Evolutionary conservation across 2,329 filamentous ascomycete genomes (phyloP).

Genomic region (Cercospora zeina): DNA sequence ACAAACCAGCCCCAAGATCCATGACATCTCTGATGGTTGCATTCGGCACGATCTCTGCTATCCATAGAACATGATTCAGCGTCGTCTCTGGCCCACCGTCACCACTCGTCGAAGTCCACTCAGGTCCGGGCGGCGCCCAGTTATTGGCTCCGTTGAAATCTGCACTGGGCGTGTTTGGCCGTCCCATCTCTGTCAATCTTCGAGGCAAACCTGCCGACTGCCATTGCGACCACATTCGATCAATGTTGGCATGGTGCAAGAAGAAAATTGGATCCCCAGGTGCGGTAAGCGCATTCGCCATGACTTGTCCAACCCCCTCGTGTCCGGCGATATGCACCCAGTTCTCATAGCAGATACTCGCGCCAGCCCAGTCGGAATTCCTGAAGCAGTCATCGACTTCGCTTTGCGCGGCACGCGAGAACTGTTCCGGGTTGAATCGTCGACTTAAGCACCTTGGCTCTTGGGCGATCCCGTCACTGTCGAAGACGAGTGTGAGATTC

Average conservation of each 20-base stretch:
- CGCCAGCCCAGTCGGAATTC: constrained; percentile 21
- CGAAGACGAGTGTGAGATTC: constrained; percentile 23
- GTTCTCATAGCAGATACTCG: constrained; percentile 27
- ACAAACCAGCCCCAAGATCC: constrained; percentile 21
- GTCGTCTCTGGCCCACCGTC: constrained; percentile 27
- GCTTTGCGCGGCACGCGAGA: constrained; percentile 20
- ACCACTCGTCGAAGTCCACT: constrained; percentile 27
- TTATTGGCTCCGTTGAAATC: constrained; percentile 26
- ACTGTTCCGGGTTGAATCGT: constrained; percentile 20
- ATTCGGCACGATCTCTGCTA: constrained; percentile 29
- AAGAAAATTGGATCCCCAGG: constrained; percentile 32
- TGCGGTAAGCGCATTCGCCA: constrained; percentile 29
- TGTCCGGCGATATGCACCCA: constrained; percentile 28
- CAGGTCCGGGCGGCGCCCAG: constrained; percentile 27
- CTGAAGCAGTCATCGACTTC: constrained; percentile 26
- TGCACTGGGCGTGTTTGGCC: constrained; percentile 25
- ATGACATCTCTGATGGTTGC: constrained; percentile 28
- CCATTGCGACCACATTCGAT: constrained; percentile 30
- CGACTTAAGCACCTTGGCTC: constrained; percentile 22
- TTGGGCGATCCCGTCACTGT: constrained; percentile 14
- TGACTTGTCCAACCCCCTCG: constrained; percentile 27
- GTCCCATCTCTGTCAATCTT: constrained; percentile 24
- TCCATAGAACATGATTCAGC: constrained; percentile 28
- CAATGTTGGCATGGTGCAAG: constrained; percentile 31
- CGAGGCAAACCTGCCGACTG: constrained; percentile 18